A percentile compares a stretch with the other conserved stretches of the same genome.
Evolutionary conservation across 2,329 filamentous ascomycete species (phyloP).

Genomic region (Elsinoe batatas): DNA sequence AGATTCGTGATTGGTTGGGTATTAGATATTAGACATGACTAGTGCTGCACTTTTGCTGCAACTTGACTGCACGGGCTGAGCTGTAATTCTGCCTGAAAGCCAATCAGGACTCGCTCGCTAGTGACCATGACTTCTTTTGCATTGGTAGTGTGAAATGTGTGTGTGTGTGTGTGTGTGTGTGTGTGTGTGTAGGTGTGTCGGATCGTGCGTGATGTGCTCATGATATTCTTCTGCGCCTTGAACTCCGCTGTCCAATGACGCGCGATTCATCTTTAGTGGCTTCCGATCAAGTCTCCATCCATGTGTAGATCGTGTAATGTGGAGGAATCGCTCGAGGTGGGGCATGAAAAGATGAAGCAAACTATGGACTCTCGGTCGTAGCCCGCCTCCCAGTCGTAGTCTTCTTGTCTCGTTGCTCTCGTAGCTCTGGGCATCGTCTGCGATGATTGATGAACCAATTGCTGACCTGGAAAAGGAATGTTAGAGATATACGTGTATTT

Average conservation of each 20-base stretch:
- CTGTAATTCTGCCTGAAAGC: not conserved
- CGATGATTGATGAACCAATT: slow-evolving; percentile 34
- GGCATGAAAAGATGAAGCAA: not conserved
- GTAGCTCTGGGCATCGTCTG: slow-evolving; percentile 28
- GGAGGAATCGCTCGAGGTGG: not conserved
- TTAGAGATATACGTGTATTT: not conserved
- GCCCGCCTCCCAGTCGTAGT: slow-evolving; percentile 8
- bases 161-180: not conserved
- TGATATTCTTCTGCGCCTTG: not conserved
- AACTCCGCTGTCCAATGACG: not conserved
- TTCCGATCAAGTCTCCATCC: not conserved
- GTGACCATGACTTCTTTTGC: not conserved
- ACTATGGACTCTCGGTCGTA: slow-evolving; percentile 8
- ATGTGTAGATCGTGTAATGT: not conserved
- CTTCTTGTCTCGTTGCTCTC: slow-evolving; percentile 27
- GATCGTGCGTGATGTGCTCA: not conserved
- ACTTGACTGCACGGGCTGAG: not conserved
- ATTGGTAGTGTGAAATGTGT: not conserved
- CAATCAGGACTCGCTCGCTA: not conserved
- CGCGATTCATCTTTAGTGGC: not conserved
- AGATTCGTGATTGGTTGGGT: slow-evolving; percentile 7
- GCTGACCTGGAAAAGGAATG: slow-evolving; percentile 22
- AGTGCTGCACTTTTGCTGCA: slow-evolving; percentile 9
- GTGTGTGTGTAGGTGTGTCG: not conserved
- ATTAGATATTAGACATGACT: slow-evolving; percentile 11